Base-by-base conservation (phyloP, 495 filamentous ascomycete genomes). In the Chaetomium tenue region DNA sequence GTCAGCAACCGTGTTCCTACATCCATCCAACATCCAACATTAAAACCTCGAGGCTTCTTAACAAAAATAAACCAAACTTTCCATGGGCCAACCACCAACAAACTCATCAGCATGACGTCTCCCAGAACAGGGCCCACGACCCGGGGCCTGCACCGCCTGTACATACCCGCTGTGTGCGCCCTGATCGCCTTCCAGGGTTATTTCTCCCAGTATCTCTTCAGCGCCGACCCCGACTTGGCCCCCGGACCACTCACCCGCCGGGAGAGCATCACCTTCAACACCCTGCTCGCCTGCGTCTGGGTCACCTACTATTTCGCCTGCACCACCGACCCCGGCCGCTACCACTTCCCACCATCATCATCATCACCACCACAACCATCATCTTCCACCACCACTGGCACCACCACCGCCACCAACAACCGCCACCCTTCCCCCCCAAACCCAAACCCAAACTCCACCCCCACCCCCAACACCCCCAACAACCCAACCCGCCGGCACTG, bases 101-200 rank as follows among this genome's bases (percentile, higher is more conserved):
- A 37, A 37, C 9, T 37, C 48, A 33, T 22, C 54, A 70, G 46
- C 40, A 74, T 71, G 67, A 62, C 63, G 57, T 52, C 59, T 37
- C 42, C 59, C 52, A 66, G 69, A 44, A 74, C 74, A 25, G 71
- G 73, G 20, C 74, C 74, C 39, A 55, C 70, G 22, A 63, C 62
- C 12, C 53, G 20, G 50, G 74, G 74, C 37, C 67, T 81, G 55
- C 76, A 80, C 59, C 66, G 74, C 47, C 78, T 91, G 55, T 87
- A 88, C 23, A 79, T 91, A 5, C 90, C 89, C 20, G 80, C 77
- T n/a, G 89, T 91, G 44, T 87, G 78, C 55, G 13, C 78, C 5
- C 78, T 96, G 37, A 91, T 96, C 67, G 74, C 75, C 66, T 93
- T 95, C 70, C 87, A 97, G 8, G 85, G 89, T 40, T 97, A 93